Conservation (phyloP, 1,139 yeast species). For the Pichiaceae sp. region DNA sequence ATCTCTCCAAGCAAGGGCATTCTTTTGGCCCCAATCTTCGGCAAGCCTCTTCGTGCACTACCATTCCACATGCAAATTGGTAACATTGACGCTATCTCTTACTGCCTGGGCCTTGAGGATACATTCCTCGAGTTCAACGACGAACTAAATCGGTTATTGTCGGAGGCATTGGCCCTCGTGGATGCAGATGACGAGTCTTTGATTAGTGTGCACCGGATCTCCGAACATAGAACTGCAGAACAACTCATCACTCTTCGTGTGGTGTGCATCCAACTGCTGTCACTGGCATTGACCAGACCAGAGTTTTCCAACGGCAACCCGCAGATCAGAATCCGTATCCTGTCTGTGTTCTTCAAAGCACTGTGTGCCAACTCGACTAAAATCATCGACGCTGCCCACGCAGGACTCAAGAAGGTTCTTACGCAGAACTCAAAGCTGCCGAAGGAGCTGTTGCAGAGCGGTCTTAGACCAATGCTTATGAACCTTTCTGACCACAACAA, state of each 20-base stretch:
- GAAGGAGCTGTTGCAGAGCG: conserved; percentile 85
- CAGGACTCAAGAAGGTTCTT: conserved; percentile 75
- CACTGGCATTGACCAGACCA: conserved; percentile 76
- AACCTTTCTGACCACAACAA: conserved; percentile 90
- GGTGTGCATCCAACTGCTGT: conserved; percentile 76
- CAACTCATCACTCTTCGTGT: conserved; percentile 81
- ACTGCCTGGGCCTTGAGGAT: conserved; percentile 73
- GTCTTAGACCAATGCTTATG: conserved; percentile 91
- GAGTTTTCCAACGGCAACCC: conserved; percentile 63
- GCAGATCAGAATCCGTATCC: conserved; percentile 74
- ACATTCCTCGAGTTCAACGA: conserved; percentile 83
- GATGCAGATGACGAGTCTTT: conserved; percentile 97
- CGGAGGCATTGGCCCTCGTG: conserved; percentile 88
- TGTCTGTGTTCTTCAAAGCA: conserved; percentile 93
- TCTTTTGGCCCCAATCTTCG: conserved; percentile 85
- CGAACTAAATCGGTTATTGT: conserved; percentile 71
- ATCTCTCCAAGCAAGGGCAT: conserved; percentile 79
- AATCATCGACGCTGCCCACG: conserved; percentile 89
- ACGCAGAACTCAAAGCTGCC: conserved; percentile 87
- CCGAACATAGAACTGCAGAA: conserved; percentile 82
- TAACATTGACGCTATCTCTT: conserved; percentile 91
- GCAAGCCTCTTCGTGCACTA: conserved; percentile 90
- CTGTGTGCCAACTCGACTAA: conserved; percentile 78
- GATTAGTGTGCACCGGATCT: conserved; percentile 76
- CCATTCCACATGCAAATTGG: conserved; percentile 99